Base-by-base conservation (phyloP, 1,139 yeast species). In the Pichia sp. region DNA sequence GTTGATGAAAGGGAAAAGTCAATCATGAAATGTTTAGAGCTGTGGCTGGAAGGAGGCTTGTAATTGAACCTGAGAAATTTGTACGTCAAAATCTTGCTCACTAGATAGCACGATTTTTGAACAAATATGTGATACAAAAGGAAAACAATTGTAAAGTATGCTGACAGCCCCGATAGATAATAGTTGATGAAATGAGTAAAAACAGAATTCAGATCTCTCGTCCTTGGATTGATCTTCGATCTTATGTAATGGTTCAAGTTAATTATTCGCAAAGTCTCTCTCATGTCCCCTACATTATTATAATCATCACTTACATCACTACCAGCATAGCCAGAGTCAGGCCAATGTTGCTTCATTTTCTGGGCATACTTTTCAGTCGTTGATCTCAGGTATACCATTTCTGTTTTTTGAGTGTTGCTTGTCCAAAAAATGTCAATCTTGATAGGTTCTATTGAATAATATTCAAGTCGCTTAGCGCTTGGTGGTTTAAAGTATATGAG, bases 401-500 rank as follows among this genome's bases (percentile, higher is more conserved):
- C 24, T 21, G 16, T 31, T 6, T 16, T 20, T 15, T 32, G 29
- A 14, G 51, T 48, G n/a, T 48, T 53, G 3, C 56, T 47, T 21
- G 68, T 44, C 81, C 87, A 34, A 81, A 67, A 23, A 74, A 66
- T 27, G 81, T 51, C 51, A 10, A 57, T 49, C 15, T 45, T 37
- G 5, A 56, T 82, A 0, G 96, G 95, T 18, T 69, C 64, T 5
- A 83, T 59, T 0, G 96, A 79, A 48, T 77, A 82, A 55, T 83
- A 86, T 50, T 88, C 96, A 67, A 91, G 70, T 42, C 74, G 71
- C 29, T 67, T 66, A 19, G 83, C 76, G 34, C 74, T 71, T 0
- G 97, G 97, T 1, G 94, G 84, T 23, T 74, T 73, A 55, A 77
- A 88, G 14, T 72, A 49, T 3, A 88, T 64, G 2, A 85, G 27